phyloP scores from a whole-genome alignment of 2,329 filamentous ascomycete species.

The Aspergillus tanneri region DNA sequence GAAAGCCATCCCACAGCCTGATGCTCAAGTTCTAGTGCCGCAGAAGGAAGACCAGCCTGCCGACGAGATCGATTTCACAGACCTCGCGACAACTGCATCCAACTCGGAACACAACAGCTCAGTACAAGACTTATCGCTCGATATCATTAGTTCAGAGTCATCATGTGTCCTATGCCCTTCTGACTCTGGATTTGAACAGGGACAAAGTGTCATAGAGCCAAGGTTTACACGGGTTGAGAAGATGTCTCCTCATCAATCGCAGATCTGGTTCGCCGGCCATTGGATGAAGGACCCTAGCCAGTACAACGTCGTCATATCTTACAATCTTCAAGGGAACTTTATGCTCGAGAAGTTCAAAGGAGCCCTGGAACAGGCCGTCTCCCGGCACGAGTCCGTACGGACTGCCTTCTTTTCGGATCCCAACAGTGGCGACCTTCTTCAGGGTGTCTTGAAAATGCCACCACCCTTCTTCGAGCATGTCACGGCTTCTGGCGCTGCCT shows the following conservation, averaged over 20 bases:
- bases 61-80: neutral
- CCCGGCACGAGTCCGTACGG: constrained; percentile 1
- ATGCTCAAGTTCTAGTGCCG: neutral
- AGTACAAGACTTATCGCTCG: neutral
- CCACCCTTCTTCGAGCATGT: neutral
- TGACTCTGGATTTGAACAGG: neutral
- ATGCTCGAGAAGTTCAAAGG: neutral
- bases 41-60: neutral
- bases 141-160: neutral
- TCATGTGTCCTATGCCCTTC: neutral
- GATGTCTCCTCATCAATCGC: constrained; percentile 4
- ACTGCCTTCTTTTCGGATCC: constrained; percentile 2
- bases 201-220: neutral
- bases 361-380: neutral
- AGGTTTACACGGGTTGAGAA: neutral
- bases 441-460: neutral
- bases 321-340: neutral
- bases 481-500: neutral
- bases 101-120: neutral
- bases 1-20: neutral
- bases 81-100: neutral
- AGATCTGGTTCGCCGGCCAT: constrained; percentile 8
- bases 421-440: neutral
- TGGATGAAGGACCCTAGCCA: constrained; percentile 5
- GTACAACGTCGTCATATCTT: constrained; percentile 2